Evolutionary conservation across 2,329 filamentous ascomycete genomes (phyloP).

Genomic region (Dothideomycetes sp.): DNA sequence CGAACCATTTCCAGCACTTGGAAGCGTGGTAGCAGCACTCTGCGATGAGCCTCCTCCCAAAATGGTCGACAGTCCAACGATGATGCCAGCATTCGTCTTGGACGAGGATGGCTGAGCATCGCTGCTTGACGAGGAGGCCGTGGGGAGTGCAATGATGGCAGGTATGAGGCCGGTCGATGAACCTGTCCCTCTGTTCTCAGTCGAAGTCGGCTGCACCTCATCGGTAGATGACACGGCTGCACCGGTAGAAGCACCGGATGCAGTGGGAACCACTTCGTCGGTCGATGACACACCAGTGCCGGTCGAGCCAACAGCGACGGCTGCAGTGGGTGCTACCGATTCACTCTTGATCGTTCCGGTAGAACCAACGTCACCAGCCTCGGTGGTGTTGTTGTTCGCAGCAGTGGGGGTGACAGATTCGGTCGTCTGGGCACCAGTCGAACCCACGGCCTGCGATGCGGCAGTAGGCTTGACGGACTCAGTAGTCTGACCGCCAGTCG

Average conservation of each 20-base stretch:
- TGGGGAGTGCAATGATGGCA: constrained; percentile 20
- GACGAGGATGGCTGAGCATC: constrained; percentile 8
- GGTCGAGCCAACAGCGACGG: background rate
- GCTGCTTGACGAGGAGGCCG: constrained; percentile 7
- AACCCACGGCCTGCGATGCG: background rate
- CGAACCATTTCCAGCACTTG: background rate
- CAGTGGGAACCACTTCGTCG: background rate
- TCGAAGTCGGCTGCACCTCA: constrained; percentile 2
- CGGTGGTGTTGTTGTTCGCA: background rate
- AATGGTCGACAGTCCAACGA: constrained; percentile 27
- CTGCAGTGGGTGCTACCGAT: constrained; percentile 8
- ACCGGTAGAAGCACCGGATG: constrained; percentile 5
- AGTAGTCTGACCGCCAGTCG: constrained; percentile 1
- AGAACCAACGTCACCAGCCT: background rate
- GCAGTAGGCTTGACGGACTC: constrained; percentile 11
- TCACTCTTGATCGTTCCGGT: constrained; percentile 2
- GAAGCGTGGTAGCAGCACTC: constrained; percentile 9
- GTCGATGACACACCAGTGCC: background rate
- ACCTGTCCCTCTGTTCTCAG: background rate
- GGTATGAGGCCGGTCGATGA: constrained; percentile 17
- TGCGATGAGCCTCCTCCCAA: constrained; percentile 17
- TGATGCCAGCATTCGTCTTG: constrained; percentile 19
- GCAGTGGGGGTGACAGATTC: constrained; percentile 1
- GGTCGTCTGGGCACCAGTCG: background rate
- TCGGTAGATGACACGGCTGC: constrained; percentile 2